phyloP scores from a whole-genome alignment of 192 early-diverging fungal species.

The Cladochytrium replicatum region DNA sequence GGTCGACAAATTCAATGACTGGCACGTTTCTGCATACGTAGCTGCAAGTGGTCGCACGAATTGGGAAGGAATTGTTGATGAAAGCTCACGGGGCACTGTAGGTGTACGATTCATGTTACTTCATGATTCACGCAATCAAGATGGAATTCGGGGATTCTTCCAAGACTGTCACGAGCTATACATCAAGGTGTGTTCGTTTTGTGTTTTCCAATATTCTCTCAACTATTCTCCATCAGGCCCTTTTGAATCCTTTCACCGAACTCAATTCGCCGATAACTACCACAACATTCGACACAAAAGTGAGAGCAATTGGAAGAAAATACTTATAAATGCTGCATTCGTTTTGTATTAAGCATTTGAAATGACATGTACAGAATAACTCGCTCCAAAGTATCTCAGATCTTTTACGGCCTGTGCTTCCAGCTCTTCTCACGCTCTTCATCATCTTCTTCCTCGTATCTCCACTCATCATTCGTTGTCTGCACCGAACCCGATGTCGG shows the following conservation, averaged over 20 bases:
- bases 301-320: slow-evolving; percentile 62
- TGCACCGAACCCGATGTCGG: no score
- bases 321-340: no score
- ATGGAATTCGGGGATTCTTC: slow-evolving; percentile 76
- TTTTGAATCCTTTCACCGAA: slow-evolving; percentile 89
- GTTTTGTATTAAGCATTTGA: no score
- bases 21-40: slow-evolving; percentile 83
- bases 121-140: slow-evolving; percentile 66
- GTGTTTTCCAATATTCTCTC: slow-evolving; percentile 13
- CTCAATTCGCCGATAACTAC: slow-evolving; percentile 68
- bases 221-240: slow-evolving; percentile 37
- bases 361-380: no score
- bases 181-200: slow-evolving; percentile 65
- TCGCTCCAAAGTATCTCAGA: no score
- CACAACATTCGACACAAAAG: slow-evolving; percentile 68
- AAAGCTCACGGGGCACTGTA: no score
- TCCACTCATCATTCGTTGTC: no score
- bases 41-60: slow-evolving; percentile 63
- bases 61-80: no score
- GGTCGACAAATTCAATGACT: slow-evolving; percentile 94
- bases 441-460: no score
- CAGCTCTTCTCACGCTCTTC: no score
- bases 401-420: no score
- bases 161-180: slow-evolving; percentile 74
- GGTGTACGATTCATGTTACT: slow-evolving; percentile 72